Evolutionary conservation across 768 basidiomycete genomes (phyloP).

Genomic region (Saitozyma sp.): DNA sequence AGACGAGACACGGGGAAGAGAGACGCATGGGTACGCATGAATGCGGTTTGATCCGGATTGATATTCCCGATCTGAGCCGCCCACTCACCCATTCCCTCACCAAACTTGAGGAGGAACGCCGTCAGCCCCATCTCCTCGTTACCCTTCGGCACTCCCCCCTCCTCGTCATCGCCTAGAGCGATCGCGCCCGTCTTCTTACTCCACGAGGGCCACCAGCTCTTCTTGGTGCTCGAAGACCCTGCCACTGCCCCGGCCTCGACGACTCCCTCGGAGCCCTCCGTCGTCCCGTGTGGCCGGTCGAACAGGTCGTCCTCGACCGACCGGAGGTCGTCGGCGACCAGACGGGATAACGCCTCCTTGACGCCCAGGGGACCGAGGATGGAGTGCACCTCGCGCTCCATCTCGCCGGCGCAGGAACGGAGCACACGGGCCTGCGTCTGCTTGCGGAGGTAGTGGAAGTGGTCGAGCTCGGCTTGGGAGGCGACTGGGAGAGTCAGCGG

Average conservation of each 20-base stretch:
- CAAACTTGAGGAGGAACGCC: constrained; percentile 91
- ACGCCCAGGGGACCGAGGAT: constrained; percentile 88
- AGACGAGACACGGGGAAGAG: constrained; percentile 1
- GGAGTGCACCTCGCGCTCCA: constrained; percentile 90
- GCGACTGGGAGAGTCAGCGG: constrained; percentile 59
- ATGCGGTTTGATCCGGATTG: background rate
- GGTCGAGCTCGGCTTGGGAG: constrained; percentile 93
- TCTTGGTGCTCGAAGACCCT: background rate
- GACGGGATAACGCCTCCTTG: constrained; percentile 73
- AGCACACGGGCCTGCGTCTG: constrained; percentile 78
- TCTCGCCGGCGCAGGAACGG: constrained; percentile 87
- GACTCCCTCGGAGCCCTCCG: constrained; percentile 27
- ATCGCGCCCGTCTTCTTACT: constrained; percentile 20
- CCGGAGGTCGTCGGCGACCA: constrained; percentile 73
- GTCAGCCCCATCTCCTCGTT: constrained; percentile 81
- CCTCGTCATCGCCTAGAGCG: constrained; percentile 56
- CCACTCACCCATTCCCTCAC: constrained; percentile 78
- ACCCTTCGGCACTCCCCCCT: constrained; percentile 64
- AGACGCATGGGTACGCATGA: background rate
- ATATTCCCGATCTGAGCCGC: background rate
- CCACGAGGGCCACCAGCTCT: constrained; percentile 25
- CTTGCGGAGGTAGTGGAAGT: constrained; percentile 76
- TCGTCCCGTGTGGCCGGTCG: constrained; percentile 1
- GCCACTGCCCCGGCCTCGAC: constrained; percentile 10
- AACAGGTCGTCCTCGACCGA: constrained; percentile 51